Evolutionary conservation across 2,329 filamentous ascomycete species (phyloP), one percentile per base, ranked within the genome.

Genomic region (Fusarium phyllophilum): DNA sequence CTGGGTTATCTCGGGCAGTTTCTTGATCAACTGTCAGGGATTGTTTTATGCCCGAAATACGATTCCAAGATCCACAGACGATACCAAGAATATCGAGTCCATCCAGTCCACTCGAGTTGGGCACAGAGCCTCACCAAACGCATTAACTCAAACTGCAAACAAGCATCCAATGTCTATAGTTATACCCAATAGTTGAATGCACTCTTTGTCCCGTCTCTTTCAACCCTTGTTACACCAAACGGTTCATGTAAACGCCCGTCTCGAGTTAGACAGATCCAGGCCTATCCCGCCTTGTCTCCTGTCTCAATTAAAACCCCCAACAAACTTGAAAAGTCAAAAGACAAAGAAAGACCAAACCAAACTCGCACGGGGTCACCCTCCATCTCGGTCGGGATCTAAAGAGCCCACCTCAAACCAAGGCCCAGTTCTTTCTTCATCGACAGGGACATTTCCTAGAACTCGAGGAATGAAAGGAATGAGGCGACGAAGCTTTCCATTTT

Each of bases 291-390:
- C 33, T 58, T 57, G 49, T 68, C 44, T 63, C 52, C 11, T 39
- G 51, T 54, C 51, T 58, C 39, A 54, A 33, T 55, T 24, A 41
- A 38, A 65, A 31, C 17, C 59, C 56, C 55, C 42, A 67, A 66
- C 44, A 46, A 60, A 56, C 55, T 45, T 56, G 57, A 57, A 56
- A 45, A 48, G 31, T 49, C 31, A 22, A 39, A 49, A 12, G 22
- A 46, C 31, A 57, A 46, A 54, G 55, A 57, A 58, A 41, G 55
- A 18, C 42, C 44, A 61, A 62, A 18, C 42, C 44, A 61, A 62
- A 70, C 74, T 72, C 71, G 74, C 67, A 69, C 57, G 71, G 31
- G 22, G n/a, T 39, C 39, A 26, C 72, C 72, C 72, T 72, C 68
- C 72, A 66, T 66, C 48, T 56, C 72, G 52, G 71, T 62, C 72